These are phyloP conservation scores for Clonostachys chloroleuca DNA, from an alignment of 2,329 filamentous ascomycete species.

Conservation along the genomic window DNA sequence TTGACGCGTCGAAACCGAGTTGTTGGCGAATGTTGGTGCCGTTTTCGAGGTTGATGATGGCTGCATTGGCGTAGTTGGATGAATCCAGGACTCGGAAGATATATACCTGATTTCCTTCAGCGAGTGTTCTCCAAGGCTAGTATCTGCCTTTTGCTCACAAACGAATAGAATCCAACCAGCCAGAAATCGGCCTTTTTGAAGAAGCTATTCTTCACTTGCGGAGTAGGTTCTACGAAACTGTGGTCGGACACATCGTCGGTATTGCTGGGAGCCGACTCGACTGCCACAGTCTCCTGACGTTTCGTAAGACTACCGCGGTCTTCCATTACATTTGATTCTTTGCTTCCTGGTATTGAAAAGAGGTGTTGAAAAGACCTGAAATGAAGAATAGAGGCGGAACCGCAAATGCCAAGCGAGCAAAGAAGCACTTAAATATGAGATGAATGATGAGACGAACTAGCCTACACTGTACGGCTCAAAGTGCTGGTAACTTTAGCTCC, in stretches of 20 bases:
- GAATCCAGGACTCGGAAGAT: conserved; percentile 16
- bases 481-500: no score
- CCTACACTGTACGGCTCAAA: no score
- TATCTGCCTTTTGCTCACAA: not conserved
- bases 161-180: conserved; percentile 13
- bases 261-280: not conserved
- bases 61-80: conserved; percentile 16
- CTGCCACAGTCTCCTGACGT: no score
- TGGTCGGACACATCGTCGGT: not conserved
- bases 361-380: no score
- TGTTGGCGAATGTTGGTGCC: conserved; percentile 15
- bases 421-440: no score
- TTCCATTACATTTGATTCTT: no score
- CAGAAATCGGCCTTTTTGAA: conserved; percentile 14
- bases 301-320: no score
- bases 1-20: conserved; percentile 11
- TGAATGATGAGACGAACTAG: no score
- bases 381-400: no score
- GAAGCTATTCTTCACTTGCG: not conserved
- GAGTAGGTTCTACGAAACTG: not conserved
- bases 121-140: no score
- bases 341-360: no score
- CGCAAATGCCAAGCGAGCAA: no score
- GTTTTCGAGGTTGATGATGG: conserved; percentile 17
- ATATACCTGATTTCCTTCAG: conserved; percentile 4